These are phyloP conservation scores for Coniochaeta sp. DNA, from an alignment of 2,329 filamentous ascomycete genomes.

Conservation along the genomic window DNA sequence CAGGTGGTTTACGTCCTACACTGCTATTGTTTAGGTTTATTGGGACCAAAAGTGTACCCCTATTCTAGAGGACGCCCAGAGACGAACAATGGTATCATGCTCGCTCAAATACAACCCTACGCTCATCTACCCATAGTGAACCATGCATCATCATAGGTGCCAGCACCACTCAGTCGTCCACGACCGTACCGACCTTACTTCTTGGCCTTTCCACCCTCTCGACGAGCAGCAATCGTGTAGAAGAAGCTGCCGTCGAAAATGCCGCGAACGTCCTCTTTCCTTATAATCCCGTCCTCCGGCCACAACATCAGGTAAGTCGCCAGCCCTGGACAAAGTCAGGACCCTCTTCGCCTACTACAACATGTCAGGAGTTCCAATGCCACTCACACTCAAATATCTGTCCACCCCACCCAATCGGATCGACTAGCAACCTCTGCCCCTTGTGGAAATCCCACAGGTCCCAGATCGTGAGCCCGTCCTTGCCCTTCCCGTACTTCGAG, in stretches of 20 bases:
- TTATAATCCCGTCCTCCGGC: slow-evolving; percentile 46
- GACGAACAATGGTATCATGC: too few species aligned
- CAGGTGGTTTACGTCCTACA: too few species aligned
- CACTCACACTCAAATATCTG: slow-evolving; percentile 18
- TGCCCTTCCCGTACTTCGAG: slow-evolving; percentile 32
- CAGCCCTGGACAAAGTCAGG: slow-evolving; percentile 22
- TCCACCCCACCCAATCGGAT: slow-evolving; percentile 29
- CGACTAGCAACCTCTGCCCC: slow-evolving; percentile 31
- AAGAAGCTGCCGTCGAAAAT: slow-evolving; percentile 13
- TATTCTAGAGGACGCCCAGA: too few species aligned
- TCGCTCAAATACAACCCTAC: too few species aligned
- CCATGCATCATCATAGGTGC: too few species aligned
- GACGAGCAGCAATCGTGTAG: not conserved
- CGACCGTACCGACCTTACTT: too few species aligned
- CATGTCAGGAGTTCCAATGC: too few species aligned
- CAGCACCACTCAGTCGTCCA: too few species aligned
- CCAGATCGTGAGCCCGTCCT: slow-evolving; percentile 28
- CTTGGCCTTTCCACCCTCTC: not conserved
- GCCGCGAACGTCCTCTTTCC: slow-evolving; percentile 41
- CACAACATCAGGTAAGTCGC: slow-evolving; percentile 44
- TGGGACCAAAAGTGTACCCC: too few species aligned
- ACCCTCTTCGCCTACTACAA: too few species aligned
- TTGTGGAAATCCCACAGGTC: slow-evolving; percentile 29
- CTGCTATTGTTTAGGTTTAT: too few species aligned
- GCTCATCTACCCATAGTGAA: too few species aligned